These are phyloP conservation scores for Pholiota adiposa DNA, from an alignment of 1,284 basidiomycete species.

Conservation along the genomic window DNA sequence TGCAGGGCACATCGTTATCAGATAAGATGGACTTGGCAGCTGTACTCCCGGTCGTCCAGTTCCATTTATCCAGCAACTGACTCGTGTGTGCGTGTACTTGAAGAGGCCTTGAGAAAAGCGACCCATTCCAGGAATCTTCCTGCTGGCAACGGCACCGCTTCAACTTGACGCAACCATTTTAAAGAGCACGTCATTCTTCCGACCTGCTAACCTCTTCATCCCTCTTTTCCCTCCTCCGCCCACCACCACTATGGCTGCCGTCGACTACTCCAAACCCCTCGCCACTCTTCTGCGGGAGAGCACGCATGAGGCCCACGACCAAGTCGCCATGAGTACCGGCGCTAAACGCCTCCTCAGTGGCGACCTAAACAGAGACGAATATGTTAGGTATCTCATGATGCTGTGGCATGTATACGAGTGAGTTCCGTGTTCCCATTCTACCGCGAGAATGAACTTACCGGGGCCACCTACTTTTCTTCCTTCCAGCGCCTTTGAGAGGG, in stretches of 20 bases:
- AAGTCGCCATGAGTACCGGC: constrained; percentile 62
- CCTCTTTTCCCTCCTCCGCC: constrained; percentile 3
- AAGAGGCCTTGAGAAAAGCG: neutral
- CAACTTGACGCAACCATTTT: constrained; percentile 12
- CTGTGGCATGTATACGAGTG: constrained; percentile 82
- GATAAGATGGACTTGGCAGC: constrained; percentile 8
- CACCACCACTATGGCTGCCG: constrained; percentile 33
- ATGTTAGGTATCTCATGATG: constrained; percentile 74
- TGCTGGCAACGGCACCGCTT: constrained; percentile 13
- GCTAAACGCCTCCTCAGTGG: constrained; percentile 67
- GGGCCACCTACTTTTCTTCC: neutral
- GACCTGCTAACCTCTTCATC: constrained; percentile 5
- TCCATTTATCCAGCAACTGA: neutral
- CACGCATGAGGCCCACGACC: constrained; percentile 64
- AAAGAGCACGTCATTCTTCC: constrained; percentile 19
- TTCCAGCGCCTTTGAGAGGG: constrained; percentile 64
- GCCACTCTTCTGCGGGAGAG: constrained; percentile 56
- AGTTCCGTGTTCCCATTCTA: constrained; percentile 33
- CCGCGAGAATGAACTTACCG: neutral
- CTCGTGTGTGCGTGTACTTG: neutral
- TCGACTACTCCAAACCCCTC: constrained; percentile 50
- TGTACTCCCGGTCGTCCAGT: neutral
- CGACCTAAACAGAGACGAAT: constrained; percentile 65
- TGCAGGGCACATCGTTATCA: neutral
- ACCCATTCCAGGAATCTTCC: constrained; percentile 2